Base-by-base conservation (phyloP, 1,139 yeast species). In the Suhomyces panamericanus region DNA sequence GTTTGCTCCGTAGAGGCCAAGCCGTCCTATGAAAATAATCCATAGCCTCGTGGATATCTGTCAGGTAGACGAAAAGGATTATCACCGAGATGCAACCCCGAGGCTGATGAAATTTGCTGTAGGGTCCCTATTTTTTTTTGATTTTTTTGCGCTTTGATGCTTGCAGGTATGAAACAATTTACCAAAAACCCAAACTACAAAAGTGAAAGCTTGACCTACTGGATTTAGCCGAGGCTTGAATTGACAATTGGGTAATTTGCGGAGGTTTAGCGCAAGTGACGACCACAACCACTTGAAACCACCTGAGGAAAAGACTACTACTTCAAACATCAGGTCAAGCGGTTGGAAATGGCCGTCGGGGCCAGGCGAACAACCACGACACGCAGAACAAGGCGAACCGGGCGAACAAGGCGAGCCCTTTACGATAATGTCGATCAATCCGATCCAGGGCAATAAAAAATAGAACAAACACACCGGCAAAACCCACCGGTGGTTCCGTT, bases 21-120 rank as follows among this genome's bases (percentile, higher is more conserved):
- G 24, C 29, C 29, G 29, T 12, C 29, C n/a, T 26, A 10, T 8
- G 36, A 27, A 16, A 14, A 27, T 20, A 34, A 34, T 13, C 12
- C 36, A 22, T 32, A 20, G 35, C 35, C 27, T 32, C 27, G 14
- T 32, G 35, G 27, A 32, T 16, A 32, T 34, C 36, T 34, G 36
- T 20, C 35, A 22, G 17, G 29, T 22, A n/a, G 16, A 34, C 36
- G 29, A 34, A 34, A 34, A 34, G 28, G 36, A n/a, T 34, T 34
- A 34, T 13, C 36, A 34, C 36, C 36, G 36, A 34, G 36, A n/a
- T 34, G 26, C 36, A 34, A 24, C 28, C 26, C 36, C 36, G 36
- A 34, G 36, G 20, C 12, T n/a, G 15, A 16, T 34, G 36, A 34
- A 34, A 34, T 34, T 24, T 20, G 35, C 35, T 15, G 15, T 20